Conservation (phyloP, 2,329 filamentous ascomycete genomes). For the Tolypocladium paradoxum region DNA sequence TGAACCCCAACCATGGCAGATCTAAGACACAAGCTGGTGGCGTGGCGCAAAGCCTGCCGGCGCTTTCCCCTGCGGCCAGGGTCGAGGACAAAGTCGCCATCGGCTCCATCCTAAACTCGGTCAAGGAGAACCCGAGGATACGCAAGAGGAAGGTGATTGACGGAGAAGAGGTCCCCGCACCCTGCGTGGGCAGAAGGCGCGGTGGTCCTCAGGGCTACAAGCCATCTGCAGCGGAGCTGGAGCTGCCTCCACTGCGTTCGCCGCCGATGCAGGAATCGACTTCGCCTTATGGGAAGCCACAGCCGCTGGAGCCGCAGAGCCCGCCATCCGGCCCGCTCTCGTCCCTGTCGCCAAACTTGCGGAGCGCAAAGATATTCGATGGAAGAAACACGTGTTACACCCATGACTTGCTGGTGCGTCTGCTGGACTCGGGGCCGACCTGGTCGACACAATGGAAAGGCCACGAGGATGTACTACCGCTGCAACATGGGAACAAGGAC, state of each 20-base stretch:
- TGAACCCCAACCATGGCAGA: conserved; percentile 26
- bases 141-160: conserved; percentile 36
- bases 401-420: conserved; percentile 10
- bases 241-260: conserved; percentile 20
- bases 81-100: conserved; percentile 2
- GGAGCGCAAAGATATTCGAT: conserved; percentile 8
- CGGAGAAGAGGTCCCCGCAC: conserved; percentile 21
- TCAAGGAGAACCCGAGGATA: conserved; percentile 36
- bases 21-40: conserved; percentile 9
- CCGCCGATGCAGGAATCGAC: conserved; percentile 7
- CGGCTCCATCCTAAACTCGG: conserved; percentile 38
- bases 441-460: conserved; percentile 4
- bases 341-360: conserved; percentile 20
- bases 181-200: conserved; percentile 6
- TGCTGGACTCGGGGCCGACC: conserved; percentile 9
- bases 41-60: neutral
- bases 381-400: conserved; percentile 13
- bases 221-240: conserved; percentile 8
- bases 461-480: neutral
- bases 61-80: conserved; percentile 3
- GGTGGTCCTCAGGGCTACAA: conserved; percentile 1
- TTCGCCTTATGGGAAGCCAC: conserved; percentile 11
- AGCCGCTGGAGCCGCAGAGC: conserved; percentile 19
- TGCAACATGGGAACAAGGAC: conserved; percentile 2
- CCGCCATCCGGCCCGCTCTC: conserved; percentile 16